Evolutionary conservation across 108 stramenopile species (phyloP), one percentile per base, ranked within the genome.

Genomic region (Poteriospumella lacustris): DNA sequence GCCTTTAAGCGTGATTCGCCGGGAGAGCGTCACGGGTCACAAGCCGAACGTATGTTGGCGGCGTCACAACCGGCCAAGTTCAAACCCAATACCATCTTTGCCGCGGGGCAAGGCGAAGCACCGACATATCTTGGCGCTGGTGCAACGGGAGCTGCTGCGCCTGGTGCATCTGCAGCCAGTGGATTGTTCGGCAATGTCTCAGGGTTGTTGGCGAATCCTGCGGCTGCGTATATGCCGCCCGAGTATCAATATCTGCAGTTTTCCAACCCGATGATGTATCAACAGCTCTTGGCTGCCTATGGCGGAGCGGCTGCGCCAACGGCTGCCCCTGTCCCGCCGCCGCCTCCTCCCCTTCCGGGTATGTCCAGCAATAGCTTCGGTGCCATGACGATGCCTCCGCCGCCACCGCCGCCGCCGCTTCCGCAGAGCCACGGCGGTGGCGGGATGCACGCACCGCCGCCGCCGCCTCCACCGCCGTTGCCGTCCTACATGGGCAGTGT

Each of bases 11-110:
- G 94, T 83, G 93, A 92, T 56, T 83, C 91, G 1, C 76, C 81
- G 78, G 90, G 90, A 0, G 97, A 96, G 80, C 83, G 98, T 9
- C 98, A 99, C 83, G 98, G 98, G 0, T 88, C 88, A 40, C 88
- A 93, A 29, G 96, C 96, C n/a, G 98, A 99, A 84, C 85, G 98
- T 29, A 90, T 97, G 87, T 85, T 99, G 77, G 96, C 98, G 0
- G 92, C 93, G 9, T 64, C 60, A 64, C 15, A 64, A 19, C 70
- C 70, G 36, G 31, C 26, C 26, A 73, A 56, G 41, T 38, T 73
- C 33, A 5, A 38, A 12, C 70, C 70, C 26, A 3, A 73, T 56
- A 73, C 70, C 9, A 42, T 73, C 28, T 73, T 73, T 42, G 26
- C 70, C 5, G 70, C n/a, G 9, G 70, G 70, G 28, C 44, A 73